These are phyloP conservation scores for Gnetum montanum DNA, from an alignment of 75 land plant species.

Conservation along the genomic window DNA sequence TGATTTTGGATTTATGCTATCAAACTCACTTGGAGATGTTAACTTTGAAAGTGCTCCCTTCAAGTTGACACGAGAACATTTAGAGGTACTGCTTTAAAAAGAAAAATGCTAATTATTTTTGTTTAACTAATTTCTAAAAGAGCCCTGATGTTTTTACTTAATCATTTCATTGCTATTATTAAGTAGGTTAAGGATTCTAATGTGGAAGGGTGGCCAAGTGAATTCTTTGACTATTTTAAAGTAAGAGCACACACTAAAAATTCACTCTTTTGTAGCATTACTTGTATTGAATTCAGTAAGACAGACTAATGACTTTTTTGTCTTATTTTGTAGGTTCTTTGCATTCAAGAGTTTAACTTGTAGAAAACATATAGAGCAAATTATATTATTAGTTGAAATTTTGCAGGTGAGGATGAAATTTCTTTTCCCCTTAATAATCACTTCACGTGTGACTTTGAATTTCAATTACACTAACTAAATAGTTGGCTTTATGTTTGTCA, in stretches of 20 bases:
- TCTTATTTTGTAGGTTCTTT: slow-evolving; percentile 71
- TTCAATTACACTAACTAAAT: no score
- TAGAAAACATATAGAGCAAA: slow-evolving; percentile 97
- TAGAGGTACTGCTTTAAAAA: slow-evolving; percentile 65
- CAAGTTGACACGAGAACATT: slow-evolving; percentile 95
- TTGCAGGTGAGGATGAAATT: slow-evolving; percentile 96
- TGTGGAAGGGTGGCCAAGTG: slow-evolving; percentile 97
- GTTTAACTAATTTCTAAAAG: neutral
- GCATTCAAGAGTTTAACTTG: slow-evolving; percentile 98
- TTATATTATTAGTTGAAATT: slow-evolving; percentile 98
- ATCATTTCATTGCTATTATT: no score
- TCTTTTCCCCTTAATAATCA: no score
- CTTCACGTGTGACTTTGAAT: no score
- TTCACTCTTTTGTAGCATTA: no score
- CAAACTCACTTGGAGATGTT: slow-evolving; percentile 99
- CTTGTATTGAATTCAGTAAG: no score
- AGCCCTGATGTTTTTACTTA: no score
- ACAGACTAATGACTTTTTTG: neutral
- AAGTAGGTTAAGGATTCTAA: slow-evolving; percentile 99
- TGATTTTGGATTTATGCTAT: slow-evolving; percentile 99
- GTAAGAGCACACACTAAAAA: no score
- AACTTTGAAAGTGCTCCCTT: slow-evolving; percentile 99
- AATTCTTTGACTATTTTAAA: slow-evolving; percentile 97
- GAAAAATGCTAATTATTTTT: neutral
- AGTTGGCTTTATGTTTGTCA: no score